Base-by-base conservation (phyloP, 768 basidiomycete genomes). In the Candolleomyces efflorescens region DNA sequence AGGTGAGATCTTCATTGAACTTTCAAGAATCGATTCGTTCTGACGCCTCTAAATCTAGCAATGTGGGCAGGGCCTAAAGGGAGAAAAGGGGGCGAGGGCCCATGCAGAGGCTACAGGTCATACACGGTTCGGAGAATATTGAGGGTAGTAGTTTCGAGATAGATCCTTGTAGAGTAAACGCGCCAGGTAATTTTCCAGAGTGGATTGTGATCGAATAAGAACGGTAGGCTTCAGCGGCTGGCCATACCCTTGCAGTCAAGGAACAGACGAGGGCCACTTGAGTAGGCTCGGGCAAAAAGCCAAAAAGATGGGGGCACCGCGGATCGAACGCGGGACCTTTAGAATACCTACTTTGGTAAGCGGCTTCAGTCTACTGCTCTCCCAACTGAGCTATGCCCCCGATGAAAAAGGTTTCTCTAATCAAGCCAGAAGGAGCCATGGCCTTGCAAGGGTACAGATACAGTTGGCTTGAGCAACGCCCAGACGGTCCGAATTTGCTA, bases 101-200 rank as follows among this genome's bases (percentile, higher is more conserved):
- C 96, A 98, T 68, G 96, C 96, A 4, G 82, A 82, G 64, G 77
- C 84, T 70, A 97, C 94, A 0, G 93, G 95, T 0, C 95, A 97
- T 71, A 80, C 82, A 18, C 77, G 78, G 43, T 95, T 95, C 63
- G 92, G 91, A 60, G 93, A 93, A 67, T 94, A 87, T 68, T 90
- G 32, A 32, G 11, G 5, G 11, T 32, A 32, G 11, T 11, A 32
- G n/a, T n/a, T n/a, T 32, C 11, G 32, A 5, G 11, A 32, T 32
- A 32, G 32, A 7, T 32, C 2, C 11, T 32, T 32, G 5, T n/a
- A n/a, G n/a, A n/a, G n/a, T n/a, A n/a, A n/a, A n/a, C n/a, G n/a
- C n/a, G n/a, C n/a, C n/a, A n/a, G n/a, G n/a, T n/a, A n/a, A n/a
- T n/a, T n/a, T n/a, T n/a, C n/a, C n/a, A n/a, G n/a, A n/a, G n/a